Evolutionary conservation across 768 basidiomycete genomes (phyloP).

Genomic region (Peribolospora kevripleyi): DNA sequence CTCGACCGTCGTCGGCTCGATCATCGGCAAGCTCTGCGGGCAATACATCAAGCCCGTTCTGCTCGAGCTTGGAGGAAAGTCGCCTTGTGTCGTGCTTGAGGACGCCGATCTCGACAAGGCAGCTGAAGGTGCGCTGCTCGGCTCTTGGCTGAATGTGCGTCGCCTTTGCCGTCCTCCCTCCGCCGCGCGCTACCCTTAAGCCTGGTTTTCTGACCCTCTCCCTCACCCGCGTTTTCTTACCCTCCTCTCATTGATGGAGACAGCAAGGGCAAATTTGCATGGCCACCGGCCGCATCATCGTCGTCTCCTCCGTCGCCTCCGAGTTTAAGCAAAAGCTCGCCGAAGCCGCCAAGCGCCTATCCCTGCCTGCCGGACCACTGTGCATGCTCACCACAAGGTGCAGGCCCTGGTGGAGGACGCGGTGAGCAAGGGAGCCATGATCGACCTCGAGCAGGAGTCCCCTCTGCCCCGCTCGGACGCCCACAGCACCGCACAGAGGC

Average conservation of each 20-base stretch:
- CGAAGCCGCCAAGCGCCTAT: slow-evolving; percentile 38
- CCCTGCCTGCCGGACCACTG: slow-evolving; percentile 43
- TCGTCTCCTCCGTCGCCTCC: slow-evolving; percentile 67
- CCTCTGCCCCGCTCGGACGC: too few species aligned
- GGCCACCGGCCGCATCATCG: slow-evolving; percentile 69
- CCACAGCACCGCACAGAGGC: too few species aligned
- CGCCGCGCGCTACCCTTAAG: too few species aligned
- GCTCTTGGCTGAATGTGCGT: slow-evolving; percentile 21
- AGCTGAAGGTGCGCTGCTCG: slow-evolving; percentile 20
- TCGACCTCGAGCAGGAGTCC: too few species aligned
- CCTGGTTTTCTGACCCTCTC: too few species aligned
- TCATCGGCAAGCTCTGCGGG: too few species aligned
- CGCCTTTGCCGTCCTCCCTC: not conserved
- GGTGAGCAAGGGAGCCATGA: too few species aligned
- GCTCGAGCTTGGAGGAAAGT: slow-evolving; percentile 78
- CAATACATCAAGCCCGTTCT: too few species aligned
- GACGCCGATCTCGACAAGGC: slow-evolving; percentile 73
- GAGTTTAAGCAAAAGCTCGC: slow-evolving; percentile 47
- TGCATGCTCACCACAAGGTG: slow-evolving; percentile 48
- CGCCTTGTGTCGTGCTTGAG: slow-evolving; percentile 43
- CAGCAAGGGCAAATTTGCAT: slow-evolving; percentile 37
- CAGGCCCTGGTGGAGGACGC: slow-evolving; percentile 20
- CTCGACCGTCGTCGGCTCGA: too few species aligned
- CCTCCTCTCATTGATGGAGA: too few species aligned
- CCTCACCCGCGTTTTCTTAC: too few species aligned